Base-by-base conservation (phyloP, 768 basidiomycete genomes). In the Russula ochroleuca region DNA sequence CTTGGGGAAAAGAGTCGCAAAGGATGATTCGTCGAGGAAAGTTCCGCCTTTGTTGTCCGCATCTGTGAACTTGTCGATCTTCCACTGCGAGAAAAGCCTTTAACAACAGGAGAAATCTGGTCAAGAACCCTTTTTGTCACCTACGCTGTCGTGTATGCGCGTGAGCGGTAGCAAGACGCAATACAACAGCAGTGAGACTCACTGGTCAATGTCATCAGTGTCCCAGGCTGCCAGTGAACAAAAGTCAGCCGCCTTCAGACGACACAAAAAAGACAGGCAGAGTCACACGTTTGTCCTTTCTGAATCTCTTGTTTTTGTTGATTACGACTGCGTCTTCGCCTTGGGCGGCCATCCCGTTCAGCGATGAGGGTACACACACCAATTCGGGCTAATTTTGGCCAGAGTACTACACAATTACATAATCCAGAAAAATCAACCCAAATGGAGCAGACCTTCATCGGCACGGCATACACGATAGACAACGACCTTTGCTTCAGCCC, bases 121-220 rank as follows among this genome's bases (percentile, higher is more conserved):
- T 28, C 60, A 19, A 54, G 43, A 19, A 35, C 14, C 25, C 2
- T 17, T 49, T 33, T n/a, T 17, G 15, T 40, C 21, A 65, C 75
- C 69, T 70, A 75, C 76, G 69, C 77, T 76, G 70, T 54, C 57
- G 59, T 23, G 53, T 21, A 28, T 23, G 45, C 31, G 59, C 14
- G 47, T 63, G 49, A 56, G 52, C 15, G 11, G 51, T 13, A 38
- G 35, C 9, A 37, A 21, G 10, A 35, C 7, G 35, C 35, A 38
- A 15, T 0, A 47, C 43, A 21, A 23, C 17, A 13, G 13, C 19
- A 14, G 13, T 33, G 45, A 28, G 31, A 74, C 94, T 86, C 73
- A 96, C 94, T 97, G 95, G 81, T 98, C 92, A 75, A 98, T 94
- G 70, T 97, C 96, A 74, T 98, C 95, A 49, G 95, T 98, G 72